Evolutionary conservation across 495 filamentous ascomycete species (phyloP).

Genomic region (Sordaria brevicollis): DNA sequence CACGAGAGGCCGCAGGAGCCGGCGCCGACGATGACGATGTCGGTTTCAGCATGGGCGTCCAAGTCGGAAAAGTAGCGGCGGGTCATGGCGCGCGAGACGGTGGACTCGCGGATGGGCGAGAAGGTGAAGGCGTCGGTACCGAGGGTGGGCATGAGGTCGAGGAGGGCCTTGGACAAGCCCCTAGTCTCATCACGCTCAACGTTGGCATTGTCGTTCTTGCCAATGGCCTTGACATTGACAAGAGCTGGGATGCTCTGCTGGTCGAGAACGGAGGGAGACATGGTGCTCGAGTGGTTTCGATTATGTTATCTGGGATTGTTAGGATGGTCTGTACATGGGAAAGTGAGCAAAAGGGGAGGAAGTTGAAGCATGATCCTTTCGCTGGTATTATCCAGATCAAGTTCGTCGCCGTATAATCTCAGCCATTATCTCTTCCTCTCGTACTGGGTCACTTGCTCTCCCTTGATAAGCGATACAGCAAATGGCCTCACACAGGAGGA

Average conservation of each 20-base stretch:
- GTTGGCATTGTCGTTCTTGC: slow-evolving; percentile 28
- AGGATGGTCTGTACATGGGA: slow-evolving; percentile 6
- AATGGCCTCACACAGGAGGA: neutral
- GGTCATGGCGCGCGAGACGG: slow-evolving; percentile 87
- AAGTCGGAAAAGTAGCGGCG: slow-evolving; percentile 84
- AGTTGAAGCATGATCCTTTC: slow-evolving; percentile 79
- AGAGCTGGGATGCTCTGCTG: slow-evolving; percentile 17
- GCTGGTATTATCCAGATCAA: slow-evolving; percentile 99
- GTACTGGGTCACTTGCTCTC: neutral
- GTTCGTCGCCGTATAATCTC: slow-evolving; percentile 92
- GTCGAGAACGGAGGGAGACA: slow-evolving; percentile 61
- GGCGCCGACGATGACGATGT: slow-evolving; percentile 85
- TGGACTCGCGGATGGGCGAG: slow-evolving; percentile 75
- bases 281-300: slow-evolving; percentile 29
- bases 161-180: slow-evolving; percentile 42
- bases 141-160: slow-evolving; percentile 38
- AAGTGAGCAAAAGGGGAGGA: slow-evolving; percentile 29
- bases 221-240: slow-evolving; percentile 19
- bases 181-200: slow-evolving; percentile 26
- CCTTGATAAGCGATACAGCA: neutral
- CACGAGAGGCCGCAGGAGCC: slow-evolving; percentile 78
- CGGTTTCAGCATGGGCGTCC: slow-evolving; percentile 79
- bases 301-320: slow-evolving; percentile 29
- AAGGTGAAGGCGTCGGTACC: slow-evolving; percentile 67
- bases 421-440: slow-evolving; percentile 40